Conservation (phyloP, 306 rosid genomes). For the Calophaca sinica region DNA sequence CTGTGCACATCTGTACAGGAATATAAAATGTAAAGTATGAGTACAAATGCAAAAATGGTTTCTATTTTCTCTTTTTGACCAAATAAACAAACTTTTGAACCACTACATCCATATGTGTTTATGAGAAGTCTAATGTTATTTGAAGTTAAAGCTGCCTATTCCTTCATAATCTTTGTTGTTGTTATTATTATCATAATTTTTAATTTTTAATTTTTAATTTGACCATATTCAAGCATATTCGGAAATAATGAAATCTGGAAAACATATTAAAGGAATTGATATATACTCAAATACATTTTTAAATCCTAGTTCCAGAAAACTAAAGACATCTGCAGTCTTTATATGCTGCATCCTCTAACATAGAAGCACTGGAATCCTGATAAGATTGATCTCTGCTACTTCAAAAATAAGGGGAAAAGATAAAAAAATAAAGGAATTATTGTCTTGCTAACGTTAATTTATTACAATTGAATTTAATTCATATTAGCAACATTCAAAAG, state of each 20-base stretch:
- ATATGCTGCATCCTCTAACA: slow-evolving; percentile 18
- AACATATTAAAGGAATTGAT: not conserved
- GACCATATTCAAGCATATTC: not conserved
- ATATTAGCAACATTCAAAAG: not conserved
- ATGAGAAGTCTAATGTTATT: not conserved
- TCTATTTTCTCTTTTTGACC: not conserved
- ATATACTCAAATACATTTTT: not conserved
- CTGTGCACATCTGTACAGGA: not conserved
- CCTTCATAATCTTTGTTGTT: slow-evolving; percentile 17
- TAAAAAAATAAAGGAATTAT: not conserved
- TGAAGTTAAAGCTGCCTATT: not conserved
- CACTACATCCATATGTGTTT: slow-evolving; percentile 8
- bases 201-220: not conserved
- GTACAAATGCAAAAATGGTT: not conserved
- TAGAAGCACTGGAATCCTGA: slow-evolving; percentile 1
- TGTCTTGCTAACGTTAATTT: not conserved
- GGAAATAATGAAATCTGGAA: not conserved
- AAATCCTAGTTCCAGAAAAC: slow-evolving; percentile 1
- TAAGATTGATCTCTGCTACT: not conserved
- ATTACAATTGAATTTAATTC: not conserved
- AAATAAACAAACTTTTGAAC: slow-evolving; percentile 5
- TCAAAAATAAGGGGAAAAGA: not conserved
- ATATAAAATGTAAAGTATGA: not conserved
- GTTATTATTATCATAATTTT: not conserved
- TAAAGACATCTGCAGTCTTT: not conserved